These are phyloP conservation scores for Leucocoprinus sp. DNA, from an alignment of 768 basidiomycete species.

Conservation along the genomic window DNA sequence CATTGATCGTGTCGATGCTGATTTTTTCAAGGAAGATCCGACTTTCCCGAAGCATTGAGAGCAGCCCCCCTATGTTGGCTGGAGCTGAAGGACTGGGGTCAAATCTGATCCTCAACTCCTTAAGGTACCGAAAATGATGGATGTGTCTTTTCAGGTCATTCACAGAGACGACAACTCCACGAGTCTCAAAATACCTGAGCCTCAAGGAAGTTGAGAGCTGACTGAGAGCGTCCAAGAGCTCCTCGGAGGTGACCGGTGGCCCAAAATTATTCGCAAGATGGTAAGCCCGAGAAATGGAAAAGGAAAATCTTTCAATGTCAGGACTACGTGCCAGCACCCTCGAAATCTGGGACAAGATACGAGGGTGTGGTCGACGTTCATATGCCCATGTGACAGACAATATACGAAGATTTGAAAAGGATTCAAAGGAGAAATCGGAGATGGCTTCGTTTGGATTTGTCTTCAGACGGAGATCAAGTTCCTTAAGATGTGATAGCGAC, in stretches of 20 bases:
- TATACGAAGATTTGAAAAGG: background rate
- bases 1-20: background rate
- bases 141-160: background rate
- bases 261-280: background rate
- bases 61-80: background rate
- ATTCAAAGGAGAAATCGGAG: too few relatives aligned
- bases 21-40: background rate
- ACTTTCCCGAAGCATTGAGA: background rate
- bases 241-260: background rate
- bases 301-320: conserved; percentile 1
- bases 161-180: background rate
- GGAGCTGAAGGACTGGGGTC: background rate
- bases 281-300: background rate
- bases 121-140: background rate
- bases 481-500: too few relatives aligned
- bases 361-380: background rate
- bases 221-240: background rate
- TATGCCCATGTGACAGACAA: background rate
- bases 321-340: background rate
- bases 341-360: background rate
- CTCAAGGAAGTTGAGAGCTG: background rate
- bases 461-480: too few relatives aligned
- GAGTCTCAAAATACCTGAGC: background rate
- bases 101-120: background rate
- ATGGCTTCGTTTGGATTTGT: too few relatives aligned